These are phyloP conservation scores for Ichthyophthirius multifiliis DNA, from an alignment of 169 alveolate genomes.

Conservation along the genomic window DNA sequence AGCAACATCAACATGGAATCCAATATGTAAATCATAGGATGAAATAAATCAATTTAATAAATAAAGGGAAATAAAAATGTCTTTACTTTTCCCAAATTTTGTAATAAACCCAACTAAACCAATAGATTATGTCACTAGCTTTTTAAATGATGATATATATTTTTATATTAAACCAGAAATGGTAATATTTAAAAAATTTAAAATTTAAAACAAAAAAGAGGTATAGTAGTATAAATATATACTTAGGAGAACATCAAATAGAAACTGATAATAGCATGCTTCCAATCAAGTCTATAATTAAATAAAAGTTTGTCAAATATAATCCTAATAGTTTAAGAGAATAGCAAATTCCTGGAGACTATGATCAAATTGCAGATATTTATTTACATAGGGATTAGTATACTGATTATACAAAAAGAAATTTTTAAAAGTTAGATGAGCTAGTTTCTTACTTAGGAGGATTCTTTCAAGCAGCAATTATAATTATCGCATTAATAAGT, in stretches of 20 bases:
- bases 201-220: no score
- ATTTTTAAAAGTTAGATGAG: conserved; percentile 10
- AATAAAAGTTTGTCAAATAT: neutral
- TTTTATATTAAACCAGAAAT: no score
- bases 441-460: conserved; percentile 23
- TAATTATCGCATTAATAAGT: neutral
- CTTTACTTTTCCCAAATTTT: no score
- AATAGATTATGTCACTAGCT: no score
- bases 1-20: no score
- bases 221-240: conserved; percentile 11
- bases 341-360: conserved; percentile 9
- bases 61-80: no score
- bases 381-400: neutral
- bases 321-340: conserved; percentile 12
- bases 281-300: neutral
- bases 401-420: neutral
- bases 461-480: conserved; percentile 5
- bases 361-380: neutral
- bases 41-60: no score
- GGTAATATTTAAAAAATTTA: no score
- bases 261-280: conserved; percentile 13
- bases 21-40: no score
- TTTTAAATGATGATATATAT: no score
- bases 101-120: no score
- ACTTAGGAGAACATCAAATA: neutral